Evolutionary conservation across 1,284 basidiomycete genomes (phyloP).

Genomic region (Porodaedalea pini): DNA sequence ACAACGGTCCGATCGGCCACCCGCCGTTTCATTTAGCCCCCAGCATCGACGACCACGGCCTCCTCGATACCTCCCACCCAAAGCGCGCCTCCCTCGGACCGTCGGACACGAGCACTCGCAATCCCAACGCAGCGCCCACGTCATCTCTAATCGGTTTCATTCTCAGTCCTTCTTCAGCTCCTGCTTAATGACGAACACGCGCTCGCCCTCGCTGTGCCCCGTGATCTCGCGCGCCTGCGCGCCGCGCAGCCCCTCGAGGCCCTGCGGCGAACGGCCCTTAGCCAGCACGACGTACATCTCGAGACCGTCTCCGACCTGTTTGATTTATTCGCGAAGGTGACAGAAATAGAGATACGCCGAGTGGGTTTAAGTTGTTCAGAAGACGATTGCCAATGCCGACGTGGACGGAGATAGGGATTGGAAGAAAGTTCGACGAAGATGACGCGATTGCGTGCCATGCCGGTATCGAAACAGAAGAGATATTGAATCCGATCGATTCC

Average conservation of each 20-base stretch:
- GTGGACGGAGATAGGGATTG: neutral
- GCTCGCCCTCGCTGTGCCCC: constrained; percentile 56
- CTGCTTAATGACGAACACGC: constrained; percentile 67
- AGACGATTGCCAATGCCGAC: neutral
- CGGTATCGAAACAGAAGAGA: neutral
- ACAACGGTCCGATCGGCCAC: neutral
- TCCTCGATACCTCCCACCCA: neutral
- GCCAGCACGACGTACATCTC: constrained; percentile 87
- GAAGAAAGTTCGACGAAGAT: too few species aligned
- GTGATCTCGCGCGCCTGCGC: constrained; percentile 64
- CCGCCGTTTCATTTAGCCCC: neutral
- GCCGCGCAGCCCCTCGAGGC: constrained; percentile 55
- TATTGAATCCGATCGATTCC: neutral
- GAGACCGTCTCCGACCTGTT: constrained; percentile 85
- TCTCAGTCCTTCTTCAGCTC: constrained; percentile 68
- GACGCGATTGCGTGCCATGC: neutral
- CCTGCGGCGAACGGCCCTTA: constrained; percentile 59
- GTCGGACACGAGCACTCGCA: neutral
- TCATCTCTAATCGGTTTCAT: neutral
- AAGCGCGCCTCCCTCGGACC: neutral
- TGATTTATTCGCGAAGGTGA: neutral
- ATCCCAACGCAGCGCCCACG: neutral
- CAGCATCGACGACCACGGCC: too few species aligned
- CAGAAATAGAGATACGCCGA: neutral
- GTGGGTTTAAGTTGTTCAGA: too few species aligned